These are phyloP conservation scores for Melocanna baccifera DNA, from an alignment of 176 grass and related monocot species.

Conservation along the genomic window DNA sequence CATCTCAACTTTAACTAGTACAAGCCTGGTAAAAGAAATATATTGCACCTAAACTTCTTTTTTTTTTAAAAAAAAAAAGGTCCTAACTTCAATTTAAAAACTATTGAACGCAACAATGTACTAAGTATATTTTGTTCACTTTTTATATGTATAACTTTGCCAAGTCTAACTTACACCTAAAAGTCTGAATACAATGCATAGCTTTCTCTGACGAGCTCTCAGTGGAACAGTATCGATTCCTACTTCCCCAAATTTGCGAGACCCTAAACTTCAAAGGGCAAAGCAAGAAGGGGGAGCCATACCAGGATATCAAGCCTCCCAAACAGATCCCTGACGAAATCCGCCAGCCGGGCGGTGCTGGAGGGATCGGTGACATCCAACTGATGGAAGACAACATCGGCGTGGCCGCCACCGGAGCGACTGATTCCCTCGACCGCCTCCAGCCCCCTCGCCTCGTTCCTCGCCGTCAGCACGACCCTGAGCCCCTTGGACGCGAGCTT, in stretches of 20 bases:
- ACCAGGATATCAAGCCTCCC: constrained; percentile 69
- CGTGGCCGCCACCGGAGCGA: not conserved
- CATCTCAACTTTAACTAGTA: not conserved
- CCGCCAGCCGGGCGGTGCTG: constrained; percentile 42
- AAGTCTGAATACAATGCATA: not conserved
- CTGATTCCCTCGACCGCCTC: constrained; percentile 45
- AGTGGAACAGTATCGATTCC: not conserved
- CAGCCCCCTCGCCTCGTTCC: constrained; percentile 56
- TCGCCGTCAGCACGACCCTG: constrained; percentile 59
- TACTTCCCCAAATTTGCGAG: not conserved
- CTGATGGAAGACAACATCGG: constrained; percentile 63
- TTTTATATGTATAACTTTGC: not conserved
- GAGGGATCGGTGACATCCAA: constrained; percentile 54
- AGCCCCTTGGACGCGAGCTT: constrained; percentile 51
- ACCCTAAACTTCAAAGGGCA: not conserved
- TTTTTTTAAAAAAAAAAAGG: no score
- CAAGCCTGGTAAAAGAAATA: no score
- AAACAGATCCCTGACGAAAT: constrained; percentile 54
- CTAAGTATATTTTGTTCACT: not conserved
- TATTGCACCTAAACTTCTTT: no score
- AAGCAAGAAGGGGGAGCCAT: not conserved
- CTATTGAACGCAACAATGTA: not conserved
- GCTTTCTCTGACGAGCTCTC: not conserved
- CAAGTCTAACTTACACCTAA: not conserved
- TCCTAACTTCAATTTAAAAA: no score